Evolutionary conservation across 768 basidiomycete genomes (phyloP).

Genomic region (Crepidotus variabilis): DNA sequence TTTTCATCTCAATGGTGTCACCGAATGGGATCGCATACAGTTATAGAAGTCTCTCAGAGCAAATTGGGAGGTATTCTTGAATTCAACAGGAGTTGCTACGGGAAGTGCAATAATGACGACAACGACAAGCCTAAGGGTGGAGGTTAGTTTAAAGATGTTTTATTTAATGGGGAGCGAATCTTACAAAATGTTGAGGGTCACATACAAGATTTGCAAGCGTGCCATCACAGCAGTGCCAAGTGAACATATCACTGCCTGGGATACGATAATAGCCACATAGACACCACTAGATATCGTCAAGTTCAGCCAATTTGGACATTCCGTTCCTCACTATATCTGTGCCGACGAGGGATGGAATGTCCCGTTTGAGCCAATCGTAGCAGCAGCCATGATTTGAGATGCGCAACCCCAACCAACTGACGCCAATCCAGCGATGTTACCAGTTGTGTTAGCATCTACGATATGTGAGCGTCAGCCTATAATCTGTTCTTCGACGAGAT

Average conservation of each 20-base stretch:
- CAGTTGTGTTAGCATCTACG: slow-evolving; percentile 48
- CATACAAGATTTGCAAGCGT: slow-evolving; percentile 68
- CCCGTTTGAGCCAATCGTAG: slow-evolving; percentile 47
- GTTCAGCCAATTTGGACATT: neutral
- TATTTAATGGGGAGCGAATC: slow-evolving; percentile 14
- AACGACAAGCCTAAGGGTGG: slow-evolving; percentile 44
- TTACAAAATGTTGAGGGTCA: slow-evolving; percentile 65
- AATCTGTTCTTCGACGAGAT: neutral
- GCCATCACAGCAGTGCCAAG: slow-evolving; percentile 65
- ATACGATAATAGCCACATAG: slow-evolving; percentile 55
- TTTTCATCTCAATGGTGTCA: neutral
- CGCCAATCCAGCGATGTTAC: slow-evolving; percentile 44
- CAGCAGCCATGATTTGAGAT: slow-evolving; percentile 62
- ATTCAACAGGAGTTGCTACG: slow-evolving; percentile 52
- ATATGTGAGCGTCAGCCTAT: neutral
- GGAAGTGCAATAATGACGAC: slow-evolving; percentile 70
- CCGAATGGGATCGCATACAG: slow-evolving; percentile 28
- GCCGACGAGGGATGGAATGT: slow-evolving; percentile 38
- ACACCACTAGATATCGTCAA: slow-evolving; percentile 44
- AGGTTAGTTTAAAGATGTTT: neutral
- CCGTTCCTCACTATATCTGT: slow-evolving; percentile 38
- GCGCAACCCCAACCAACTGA: slow-evolving; percentile 69
- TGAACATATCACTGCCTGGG: slow-evolving; percentile 64
- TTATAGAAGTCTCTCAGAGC: slow-evolving; percentile 63
- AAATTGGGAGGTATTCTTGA: slow-evolving; percentile 56